These are phyloP conservation scores for Pythium periplocum DNA, from an alignment of 352 stramenopile genomes.

Conservation along the genomic window DNA sequence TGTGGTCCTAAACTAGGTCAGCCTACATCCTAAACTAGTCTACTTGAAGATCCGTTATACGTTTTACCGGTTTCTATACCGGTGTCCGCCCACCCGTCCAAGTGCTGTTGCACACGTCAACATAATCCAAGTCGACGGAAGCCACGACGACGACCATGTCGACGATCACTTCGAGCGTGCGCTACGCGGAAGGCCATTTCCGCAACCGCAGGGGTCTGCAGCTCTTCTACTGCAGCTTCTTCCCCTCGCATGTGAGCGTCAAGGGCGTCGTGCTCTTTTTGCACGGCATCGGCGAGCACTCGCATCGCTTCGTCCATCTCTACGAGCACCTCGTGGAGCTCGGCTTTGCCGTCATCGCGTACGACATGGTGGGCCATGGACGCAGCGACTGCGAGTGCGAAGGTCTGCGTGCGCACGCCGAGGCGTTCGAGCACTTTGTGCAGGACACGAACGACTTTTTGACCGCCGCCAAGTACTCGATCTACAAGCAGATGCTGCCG, in stretches of 20 bases:
- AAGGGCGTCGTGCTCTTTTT: slow-evolving; percentile 53
- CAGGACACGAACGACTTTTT: slow-evolving; percentile 68
- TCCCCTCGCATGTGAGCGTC: slow-evolving; percentile 26
- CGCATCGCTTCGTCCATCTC: slow-evolving; percentile 51
- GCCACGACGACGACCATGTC: no score
- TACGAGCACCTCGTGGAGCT: slow-evolving; percentile 36
- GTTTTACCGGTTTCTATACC: no score
- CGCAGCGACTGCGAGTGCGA: slow-evolving; percentile 39
- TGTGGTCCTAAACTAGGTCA: no score
- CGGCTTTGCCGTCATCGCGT: slow-evolving; percentile 52
- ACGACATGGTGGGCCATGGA: slow-evolving; percentile 59
- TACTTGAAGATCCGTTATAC: no score
- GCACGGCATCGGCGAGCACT: slow-evolving; percentile 63
- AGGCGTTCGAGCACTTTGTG: slow-evolving; percentile 56
- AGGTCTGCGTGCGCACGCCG: slow-evolving; percentile 33
- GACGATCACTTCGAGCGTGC: neutral
- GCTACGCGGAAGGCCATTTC: slow-evolving; percentile 32
- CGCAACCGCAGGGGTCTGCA: slow-evolving; percentile 36
- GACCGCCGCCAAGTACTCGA: slow-evolving; percentile 27
- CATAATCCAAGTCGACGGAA: no score
- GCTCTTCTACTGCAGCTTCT: slow-evolving; percentile 53
- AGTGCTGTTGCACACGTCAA: no score
- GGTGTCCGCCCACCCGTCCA: no score
- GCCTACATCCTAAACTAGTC: no score
- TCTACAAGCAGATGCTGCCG: slow-evolving; percentile 18